Evolutionary conservation across 306 rosid genomes (phyloP).

Genomic region (Mimosa pudica): DNA sequence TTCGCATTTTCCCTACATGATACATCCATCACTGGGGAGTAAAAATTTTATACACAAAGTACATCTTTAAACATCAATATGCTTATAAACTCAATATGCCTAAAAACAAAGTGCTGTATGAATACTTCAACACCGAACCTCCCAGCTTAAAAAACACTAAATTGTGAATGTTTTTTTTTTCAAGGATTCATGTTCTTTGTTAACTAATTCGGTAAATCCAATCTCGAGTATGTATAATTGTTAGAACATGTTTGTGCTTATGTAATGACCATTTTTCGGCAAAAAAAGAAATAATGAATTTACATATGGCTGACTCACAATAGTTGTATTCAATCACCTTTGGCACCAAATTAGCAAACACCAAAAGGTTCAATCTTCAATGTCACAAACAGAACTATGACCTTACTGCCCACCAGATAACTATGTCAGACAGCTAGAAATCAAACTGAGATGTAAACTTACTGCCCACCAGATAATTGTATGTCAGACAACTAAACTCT

Average conservation of each 20-base stretch:
- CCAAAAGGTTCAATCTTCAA: not conserved
- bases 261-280: not conserved
- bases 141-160: not conserved
- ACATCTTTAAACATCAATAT: too few relatives aligned
- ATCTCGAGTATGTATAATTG: not conserved
- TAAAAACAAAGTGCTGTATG: too few relatives aligned
- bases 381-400: not conserved
- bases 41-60: too few relatives aligned
- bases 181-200: not conserved
- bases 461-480: not conserved
- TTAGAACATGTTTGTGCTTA: not conserved
- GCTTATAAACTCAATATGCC: too few relatives aligned
- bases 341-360: constrained; percentile 1
- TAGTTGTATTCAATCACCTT: not conserved
- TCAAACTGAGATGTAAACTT: not conserved
- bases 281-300: not conserved
- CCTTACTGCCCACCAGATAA: not conserved
- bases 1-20: not conserved
- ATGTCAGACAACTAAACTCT: not conserved
- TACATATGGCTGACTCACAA: not conserved
- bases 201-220: not conserved
- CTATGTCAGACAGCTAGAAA: not conserved
- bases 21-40: not conserved
- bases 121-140: not conserved
- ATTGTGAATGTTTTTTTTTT: not conserved